phyloP scores from a whole-genome alignment of 805 yeast genomes.

The Saccharomycopsis oosterbeekiorum region DNA sequence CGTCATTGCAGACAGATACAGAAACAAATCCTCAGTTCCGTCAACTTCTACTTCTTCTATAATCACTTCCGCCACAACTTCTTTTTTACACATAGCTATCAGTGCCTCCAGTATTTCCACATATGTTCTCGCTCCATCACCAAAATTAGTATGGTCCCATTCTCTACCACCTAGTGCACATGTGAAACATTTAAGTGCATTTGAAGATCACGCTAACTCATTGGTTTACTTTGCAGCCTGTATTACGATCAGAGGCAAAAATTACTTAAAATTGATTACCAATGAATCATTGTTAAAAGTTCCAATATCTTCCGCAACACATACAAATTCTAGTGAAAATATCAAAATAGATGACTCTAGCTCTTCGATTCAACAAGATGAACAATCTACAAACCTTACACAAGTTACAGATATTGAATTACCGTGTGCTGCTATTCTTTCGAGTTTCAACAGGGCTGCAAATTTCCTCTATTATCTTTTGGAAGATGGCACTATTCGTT shows the following conservation, averaged over 20 bases:
- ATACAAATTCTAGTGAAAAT: background rate
- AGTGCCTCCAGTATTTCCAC: slow-evolving; percentile 15
- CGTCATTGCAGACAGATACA: slow-evolving; percentile 4
- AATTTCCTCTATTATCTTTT: background rate
- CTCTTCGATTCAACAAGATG: background rate
- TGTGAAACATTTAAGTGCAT: slow-evolving; percentile 26
- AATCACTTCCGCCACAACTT: background rate
- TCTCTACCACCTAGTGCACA: slow-evolving; percentile 37
- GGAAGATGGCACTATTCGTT: background rate
- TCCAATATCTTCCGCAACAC: background rate
- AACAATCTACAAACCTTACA: background rate
- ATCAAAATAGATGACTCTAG: background rate
- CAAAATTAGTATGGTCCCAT: slow-evolving; percentile 42
- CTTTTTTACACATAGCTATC: slow-evolving; percentile 11
- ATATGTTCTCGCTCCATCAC: slow-evolving; percentile 41
- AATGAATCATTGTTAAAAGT: slow-evolving; percentile 2
- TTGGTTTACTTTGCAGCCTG: slow-evolving; percentile 11
- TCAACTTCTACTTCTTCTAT: background rate
- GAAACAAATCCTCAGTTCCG: background rate
- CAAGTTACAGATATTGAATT: background rate
- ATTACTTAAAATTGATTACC: slow-evolving; percentile 8
- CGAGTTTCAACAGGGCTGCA: background rate
- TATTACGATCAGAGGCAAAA: slow-evolving; percentile 7
- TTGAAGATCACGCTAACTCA: slow-evolving; percentile 2
- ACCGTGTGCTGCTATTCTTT: background rate